These are phyloP conservation scores for Rhipidocladum racemiflorum DNA, from an alignment of 176 grass and related monocot species.

Conservation along the genomic window DNA sequence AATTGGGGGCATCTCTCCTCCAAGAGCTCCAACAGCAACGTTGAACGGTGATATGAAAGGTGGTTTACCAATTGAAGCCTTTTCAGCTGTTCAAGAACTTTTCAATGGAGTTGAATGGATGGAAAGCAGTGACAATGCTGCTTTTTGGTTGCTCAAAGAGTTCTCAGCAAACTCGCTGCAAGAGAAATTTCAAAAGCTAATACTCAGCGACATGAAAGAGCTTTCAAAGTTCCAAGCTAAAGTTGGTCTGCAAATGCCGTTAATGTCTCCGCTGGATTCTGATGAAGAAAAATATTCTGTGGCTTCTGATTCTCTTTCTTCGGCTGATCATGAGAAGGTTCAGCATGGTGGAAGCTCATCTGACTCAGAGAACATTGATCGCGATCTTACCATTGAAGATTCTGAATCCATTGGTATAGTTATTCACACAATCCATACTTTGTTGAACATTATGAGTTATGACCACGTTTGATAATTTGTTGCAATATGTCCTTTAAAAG, in stretches of 20 bases:
- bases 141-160: constrained; percentile 89
- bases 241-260: constrained; percentile 62
- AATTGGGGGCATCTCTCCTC: constrained; percentile 66
- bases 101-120: constrained; percentile 89
- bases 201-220: constrained; percentile 83
- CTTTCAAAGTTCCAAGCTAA: constrained; percentile 62
- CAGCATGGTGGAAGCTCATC: constrained; percentile 50
- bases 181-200: constrained; percentile 90
- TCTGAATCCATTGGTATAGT: constrained; percentile 59
- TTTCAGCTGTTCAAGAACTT: constrained; percentile 96
- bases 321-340: constrained; percentile 62
- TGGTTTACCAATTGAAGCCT: constrained; percentile 94
- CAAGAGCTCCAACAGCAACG: constrained; percentile 71
- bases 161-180: constrained; percentile 82
- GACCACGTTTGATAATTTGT: not conserved
- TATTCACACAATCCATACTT: constrained; percentile 2
- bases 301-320: constrained; percentile 87
- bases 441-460: constrained; percentile 1
- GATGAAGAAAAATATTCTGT: constrained; percentile 92
- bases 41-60: constrained; percentile 90
- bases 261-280: constrained; percentile 80
- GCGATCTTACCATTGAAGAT: constrained; percentile 48
- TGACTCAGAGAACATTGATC: constrained; percentile 51
- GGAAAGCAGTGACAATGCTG: constrained; percentile 82
- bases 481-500: constrained; percentile 27